phyloP scores from a whole-genome alignment of 2,329 filamentous ascomycete genomes.

The Diatrype stigma region DNA sequence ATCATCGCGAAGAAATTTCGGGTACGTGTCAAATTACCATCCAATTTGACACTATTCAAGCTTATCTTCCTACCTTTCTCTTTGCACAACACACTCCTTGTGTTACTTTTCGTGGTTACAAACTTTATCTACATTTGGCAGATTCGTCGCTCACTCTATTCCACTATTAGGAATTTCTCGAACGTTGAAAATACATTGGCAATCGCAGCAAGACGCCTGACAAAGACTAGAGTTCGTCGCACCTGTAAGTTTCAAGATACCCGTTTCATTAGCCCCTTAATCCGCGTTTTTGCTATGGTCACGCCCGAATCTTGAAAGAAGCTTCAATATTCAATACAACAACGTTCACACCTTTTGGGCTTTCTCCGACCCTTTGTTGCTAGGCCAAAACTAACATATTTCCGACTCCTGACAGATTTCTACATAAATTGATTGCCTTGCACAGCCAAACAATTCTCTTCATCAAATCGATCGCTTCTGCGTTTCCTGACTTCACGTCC shows the following conservation, averaged over 20 bases:
- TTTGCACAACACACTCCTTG: not conserved
- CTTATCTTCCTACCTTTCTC: too few species aligned
- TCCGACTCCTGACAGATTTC: too few species aligned
- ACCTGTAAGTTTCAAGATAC: not conserved
- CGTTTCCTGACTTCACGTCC: too few species aligned
- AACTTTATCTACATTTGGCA: conserved; percentile 2
- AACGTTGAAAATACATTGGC: conserved; percentile 1
- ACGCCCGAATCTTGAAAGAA: not conserved
- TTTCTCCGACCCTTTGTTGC: too few species aligned
- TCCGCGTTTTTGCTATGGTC: not conserved
- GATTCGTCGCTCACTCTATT: not conserved
- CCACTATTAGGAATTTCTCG: not conserved
- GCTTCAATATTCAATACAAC: not conserved
- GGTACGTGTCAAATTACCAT: not conserved
- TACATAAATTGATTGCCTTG: too few species aligned
- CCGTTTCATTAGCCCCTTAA: not conserved
- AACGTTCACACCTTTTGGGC: too few species aligned
- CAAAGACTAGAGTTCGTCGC: not conserved
- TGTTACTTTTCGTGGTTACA: not conserved
- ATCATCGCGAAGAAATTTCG: not conserved
- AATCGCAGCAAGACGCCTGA: not conserved
- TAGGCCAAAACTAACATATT: too few species aligned
- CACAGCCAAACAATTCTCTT: too few species aligned
- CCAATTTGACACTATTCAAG: too few species aligned
- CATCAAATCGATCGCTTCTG: too few species aligned